Percentiles rank a stretch among this genome's conserved stretches.
Evolutionary conservation across 345 rosid genomes (phyloP).

Genomic region (Anastatica hierochuntica): DNA sequence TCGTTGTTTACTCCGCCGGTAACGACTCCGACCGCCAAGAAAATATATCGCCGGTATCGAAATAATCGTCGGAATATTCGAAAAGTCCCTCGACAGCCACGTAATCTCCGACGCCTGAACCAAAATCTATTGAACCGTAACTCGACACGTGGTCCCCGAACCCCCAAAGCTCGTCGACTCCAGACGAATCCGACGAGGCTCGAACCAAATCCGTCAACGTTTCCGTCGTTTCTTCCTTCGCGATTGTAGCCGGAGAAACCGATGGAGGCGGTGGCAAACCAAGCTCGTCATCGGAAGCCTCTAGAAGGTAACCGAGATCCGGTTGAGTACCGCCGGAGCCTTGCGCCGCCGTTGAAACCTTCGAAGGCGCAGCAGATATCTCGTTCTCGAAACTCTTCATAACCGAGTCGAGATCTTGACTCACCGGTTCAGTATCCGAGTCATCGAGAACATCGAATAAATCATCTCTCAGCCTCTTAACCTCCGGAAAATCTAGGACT

Average conservation of each 20-base stretch:
- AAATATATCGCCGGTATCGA: conserved; percentile 34
- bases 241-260: conserved; percentile 16
- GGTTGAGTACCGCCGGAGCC: conserved; percentile 29
- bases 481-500: conserved; percentile 36
- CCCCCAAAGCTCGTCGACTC: conserved; percentile 29
- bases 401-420: conserved; percentile 66
- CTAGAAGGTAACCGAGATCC: conserved; percentile 66
- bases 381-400: conserved; percentile 51
- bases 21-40: conserved; percentile 53
- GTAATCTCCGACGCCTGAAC: conserved; percentile 25
- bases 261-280: conserved; percentile 55
- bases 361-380: conserved; percentile 3
- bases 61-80: conserved; percentile 33
- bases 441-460: conserved; percentile 51
- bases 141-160: conserved; percentile 34
- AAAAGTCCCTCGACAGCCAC: conserved; percentile 60
- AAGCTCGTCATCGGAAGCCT: conserved; percentile 84
- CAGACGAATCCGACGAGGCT: conserved; percentile 25
- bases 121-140: conserved; percentile 43
- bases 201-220: conserved; percentile 21
- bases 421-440: conserved; percentile 38
- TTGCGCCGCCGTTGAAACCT: conserved; percentile 18
- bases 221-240: conserved; percentile 18
- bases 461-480: conserved; percentile 52
- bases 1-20: conserved; percentile 30